Evolutionary conservation across 768 basidiomycete species (phyloP).

Genomic region (Collybiopsis luxurians): DNA sequence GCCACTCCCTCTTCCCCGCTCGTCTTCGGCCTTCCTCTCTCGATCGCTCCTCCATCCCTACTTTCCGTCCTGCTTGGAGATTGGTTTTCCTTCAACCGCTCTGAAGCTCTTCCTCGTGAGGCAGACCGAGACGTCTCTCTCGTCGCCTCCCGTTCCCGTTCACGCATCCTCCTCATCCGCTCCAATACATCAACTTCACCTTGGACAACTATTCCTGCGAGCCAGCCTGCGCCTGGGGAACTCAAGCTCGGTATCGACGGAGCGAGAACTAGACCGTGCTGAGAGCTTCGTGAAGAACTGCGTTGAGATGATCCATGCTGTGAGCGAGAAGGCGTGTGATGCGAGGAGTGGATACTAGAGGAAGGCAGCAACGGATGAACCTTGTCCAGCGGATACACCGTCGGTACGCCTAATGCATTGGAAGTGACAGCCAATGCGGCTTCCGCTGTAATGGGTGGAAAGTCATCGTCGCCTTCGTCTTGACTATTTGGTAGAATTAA

Average conservation of each 20-base stretch:
- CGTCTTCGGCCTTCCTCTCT: neutral
- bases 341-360: too few species aligned
- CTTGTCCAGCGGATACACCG: neutral
- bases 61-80: neutral
- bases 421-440: neutral
- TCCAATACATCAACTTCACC: constrained; percentile 83
- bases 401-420: neutral
- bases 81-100: neutral
- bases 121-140: constrained; percentile 39
- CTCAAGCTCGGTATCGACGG: neutral
- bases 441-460: neutral
- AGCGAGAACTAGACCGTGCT: neutral
- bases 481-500: neutral
- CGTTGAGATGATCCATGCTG: neutral
- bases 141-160: constrained; percentile 59
- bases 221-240: constrained; percentile 45
- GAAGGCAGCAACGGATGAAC: too few species aligned
- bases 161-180: constrained; percentile 48
- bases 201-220: constrained; percentile 81
- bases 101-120: constrained; percentile 41
- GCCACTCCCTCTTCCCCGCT: neutral
- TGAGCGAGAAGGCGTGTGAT: neutral
- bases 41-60: neutral
- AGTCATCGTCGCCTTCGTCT: neutral
- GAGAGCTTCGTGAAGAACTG: neutral